Conservation (phyloP, 805 yeast genomes). For the Metschnikowia vanudenii region DNA sequence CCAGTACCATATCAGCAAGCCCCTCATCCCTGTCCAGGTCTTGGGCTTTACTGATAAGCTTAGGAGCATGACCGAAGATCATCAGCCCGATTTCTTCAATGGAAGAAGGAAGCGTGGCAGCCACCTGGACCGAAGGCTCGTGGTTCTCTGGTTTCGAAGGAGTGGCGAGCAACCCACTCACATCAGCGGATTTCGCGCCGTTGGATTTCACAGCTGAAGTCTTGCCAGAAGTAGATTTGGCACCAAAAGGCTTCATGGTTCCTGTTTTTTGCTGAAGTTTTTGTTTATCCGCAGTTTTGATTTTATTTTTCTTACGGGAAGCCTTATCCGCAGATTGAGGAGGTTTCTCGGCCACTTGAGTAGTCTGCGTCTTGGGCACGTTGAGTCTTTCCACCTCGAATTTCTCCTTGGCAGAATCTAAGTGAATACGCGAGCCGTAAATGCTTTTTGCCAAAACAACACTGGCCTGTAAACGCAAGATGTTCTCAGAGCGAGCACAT, state of each 20-base stretch:
- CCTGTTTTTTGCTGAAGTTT: neutral
- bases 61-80: slow-evolving; percentile 34
- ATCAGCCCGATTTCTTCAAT: slow-evolving; percentile 39
- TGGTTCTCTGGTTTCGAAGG: neutral
- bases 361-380: slow-evolving; percentile 12
- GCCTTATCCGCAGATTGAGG: neutral
- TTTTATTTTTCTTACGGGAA: slow-evolving; percentile 5
- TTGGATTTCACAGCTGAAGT: too few relatives aligned
- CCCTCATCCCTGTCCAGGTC: slow-evolving; percentile 13
- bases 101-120: slow-evolving; percentile 22
- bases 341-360: neutral
- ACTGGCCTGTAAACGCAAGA: slow-evolving; percentile 28
- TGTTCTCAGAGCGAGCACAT: slow-evolving; percentile 26
- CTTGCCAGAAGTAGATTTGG: too few relatives aligned
- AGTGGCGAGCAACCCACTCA: neutral
- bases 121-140: neutral
- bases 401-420: slow-evolving; percentile 5
- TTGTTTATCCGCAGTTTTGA: neutral
- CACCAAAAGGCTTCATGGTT: neutral
- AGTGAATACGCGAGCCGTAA: slow-evolving; percentile 16
- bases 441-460: slow-evolving; percentile 24
- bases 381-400: slow-evolving; percentile 13
- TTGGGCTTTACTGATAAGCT: slow-evolving; percentile 6
- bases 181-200: too few relatives aligned
- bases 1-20: slow-evolving; percentile 18